phyloP scores from a whole-genome alignment of 1,284 basidiomycete genomes.

The Omphalotus olearius region DNA sequence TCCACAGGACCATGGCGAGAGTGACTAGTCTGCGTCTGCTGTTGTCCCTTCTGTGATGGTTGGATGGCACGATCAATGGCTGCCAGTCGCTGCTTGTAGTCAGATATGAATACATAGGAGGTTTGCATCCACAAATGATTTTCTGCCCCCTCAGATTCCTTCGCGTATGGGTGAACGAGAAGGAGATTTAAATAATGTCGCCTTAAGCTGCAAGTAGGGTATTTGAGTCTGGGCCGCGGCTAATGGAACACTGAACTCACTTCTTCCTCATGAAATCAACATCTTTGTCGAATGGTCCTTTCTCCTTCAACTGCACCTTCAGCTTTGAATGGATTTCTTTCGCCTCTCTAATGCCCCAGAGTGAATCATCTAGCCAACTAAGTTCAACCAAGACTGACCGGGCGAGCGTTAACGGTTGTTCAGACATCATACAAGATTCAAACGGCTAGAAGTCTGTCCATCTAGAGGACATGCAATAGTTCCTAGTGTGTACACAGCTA shows the following conservation, averaged over 20 bases:
- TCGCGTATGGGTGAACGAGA: slow-evolving; percentile 69
- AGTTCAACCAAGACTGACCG: slow-evolving; percentile 26
- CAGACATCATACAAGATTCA: slow-evolving; percentile 4
- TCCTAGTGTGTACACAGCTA: too few relatives aligned
- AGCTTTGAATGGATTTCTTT: slow-evolving; percentile 62
- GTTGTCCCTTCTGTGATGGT: slow-evolving; percentile 29
- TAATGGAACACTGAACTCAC: slow-evolving; percentile 40
- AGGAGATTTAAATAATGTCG: slow-evolving; percentile 73
- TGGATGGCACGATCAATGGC: slow-evolving; percentile 61
- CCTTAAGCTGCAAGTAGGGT: slow-evolving; percentile 53
- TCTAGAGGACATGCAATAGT: too few relatives aligned
- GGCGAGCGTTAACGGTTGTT: slow-evolving; percentile 30
- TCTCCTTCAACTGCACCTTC: slow-evolving; percentile 66
- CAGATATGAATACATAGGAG: slow-evolving; percentile 80
- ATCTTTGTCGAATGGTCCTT: slow-evolving; percentile 78
- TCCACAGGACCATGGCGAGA: slow-evolving; percentile 62
- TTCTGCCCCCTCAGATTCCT: slow-evolving; percentile 78
- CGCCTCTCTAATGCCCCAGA: slow-evolving; percentile 52
- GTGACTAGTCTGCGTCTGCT: slow-evolving; percentile 26
- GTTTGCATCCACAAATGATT: slow-evolving; percentile 90
- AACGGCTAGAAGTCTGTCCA: not conserved
- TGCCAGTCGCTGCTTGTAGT: slow-evolving; percentile 76
- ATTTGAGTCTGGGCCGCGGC: slow-evolving; percentile 3
- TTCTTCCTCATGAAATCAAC: slow-evolving; percentile 82
- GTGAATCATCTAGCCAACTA: not conserved